phyloP scores from a whole-genome alignment of 2,329 filamentous ascomycete species.

The Xylariaceae sp. region DNA sequence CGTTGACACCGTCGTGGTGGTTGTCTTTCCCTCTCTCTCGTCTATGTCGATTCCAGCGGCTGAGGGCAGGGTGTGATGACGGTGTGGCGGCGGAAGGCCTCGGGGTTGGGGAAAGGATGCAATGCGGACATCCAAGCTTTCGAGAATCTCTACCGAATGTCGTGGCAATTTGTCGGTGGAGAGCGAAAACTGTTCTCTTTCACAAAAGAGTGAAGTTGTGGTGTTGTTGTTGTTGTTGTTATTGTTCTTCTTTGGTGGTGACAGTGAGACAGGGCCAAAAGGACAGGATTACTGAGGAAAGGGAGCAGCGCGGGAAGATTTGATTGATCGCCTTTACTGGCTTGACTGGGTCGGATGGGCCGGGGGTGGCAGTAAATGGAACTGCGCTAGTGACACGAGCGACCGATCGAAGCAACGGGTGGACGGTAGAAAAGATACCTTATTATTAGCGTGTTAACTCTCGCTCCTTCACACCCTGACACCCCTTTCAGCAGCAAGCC shows the following conservation, averaged over 20 bases:
- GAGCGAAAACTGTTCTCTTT: no score
- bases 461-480: no score
- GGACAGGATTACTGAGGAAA: background rate
- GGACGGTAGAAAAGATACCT: no score
- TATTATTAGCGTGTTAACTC: no score
- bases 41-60: background rate
- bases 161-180: no score
- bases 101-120: no score
- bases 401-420: no score
- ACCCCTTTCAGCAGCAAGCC: no score
- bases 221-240: slow-evolving; percentile 7
- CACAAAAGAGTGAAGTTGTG: no score
- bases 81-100: background rate
- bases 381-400: no score
- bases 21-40: background rate
- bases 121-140: background rate
- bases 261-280: slow-evolving; percentile 15
- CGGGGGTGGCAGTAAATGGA: slow-evolving; percentile 12
- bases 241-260: slow-evolving; percentile 10
- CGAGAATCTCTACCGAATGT: no score
- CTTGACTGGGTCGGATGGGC: slow-evolving; percentile 16
- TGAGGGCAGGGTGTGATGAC: background rate
- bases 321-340: background rate
- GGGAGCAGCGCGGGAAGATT: background rate
- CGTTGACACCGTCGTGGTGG: background rate